Evolutionary conservation across 208 protist species (phyloP), one percentile per base, ranked within the genome.

Genomic region (Acanthamoeba castellanii): DNA sequence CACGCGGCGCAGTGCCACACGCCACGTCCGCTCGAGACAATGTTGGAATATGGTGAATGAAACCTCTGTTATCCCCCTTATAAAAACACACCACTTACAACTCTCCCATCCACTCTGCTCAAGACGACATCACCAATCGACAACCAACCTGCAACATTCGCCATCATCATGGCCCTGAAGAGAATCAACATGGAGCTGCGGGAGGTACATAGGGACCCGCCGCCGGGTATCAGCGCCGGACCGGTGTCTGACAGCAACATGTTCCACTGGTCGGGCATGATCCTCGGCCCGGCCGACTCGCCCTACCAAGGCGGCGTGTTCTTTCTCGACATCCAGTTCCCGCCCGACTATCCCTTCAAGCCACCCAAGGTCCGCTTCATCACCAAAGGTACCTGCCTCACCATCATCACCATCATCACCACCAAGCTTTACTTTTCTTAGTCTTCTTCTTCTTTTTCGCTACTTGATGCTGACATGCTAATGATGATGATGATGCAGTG

Each of bases 191-290:
- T 50, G 61, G 99, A 99, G 96, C 97, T 99, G 89, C 97, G 97
- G 95, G 99, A 99, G 96, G 87, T 99, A 27, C 96, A 98, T 89
- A 98, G 97, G 88, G 99, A 99, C 93, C 99, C 99, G 89, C 99
- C 99, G n/a, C 97, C 98, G 37, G 99, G 99, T 95, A 99, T 98
- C 87, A 99, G 97, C 95, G 99, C 99, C 42, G 99, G 99, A 84
- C 99, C 99, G 76, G 96, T 98, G 78, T 98, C 96, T 89, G 98
- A 99, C 93, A 98, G 99, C 94, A 81, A 92, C 59, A 27, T 99
- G 52, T 99, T 99, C 95, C 99, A 99, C 97, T 99, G 99, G 99
- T 45, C 34, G 45, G 98, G 96, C 16, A 98, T 97, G 52, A 98
- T 98, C 93, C 97, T 98, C 94, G 98, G 98, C 18, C 96, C 96